A percentile compares a stretch with the other conserved stretches of the same genome.
Evolutionary conservation across 1,284 basidiomycete genomes (phyloP).

Genomic region (Ceratobasidium sp.): DNA sequence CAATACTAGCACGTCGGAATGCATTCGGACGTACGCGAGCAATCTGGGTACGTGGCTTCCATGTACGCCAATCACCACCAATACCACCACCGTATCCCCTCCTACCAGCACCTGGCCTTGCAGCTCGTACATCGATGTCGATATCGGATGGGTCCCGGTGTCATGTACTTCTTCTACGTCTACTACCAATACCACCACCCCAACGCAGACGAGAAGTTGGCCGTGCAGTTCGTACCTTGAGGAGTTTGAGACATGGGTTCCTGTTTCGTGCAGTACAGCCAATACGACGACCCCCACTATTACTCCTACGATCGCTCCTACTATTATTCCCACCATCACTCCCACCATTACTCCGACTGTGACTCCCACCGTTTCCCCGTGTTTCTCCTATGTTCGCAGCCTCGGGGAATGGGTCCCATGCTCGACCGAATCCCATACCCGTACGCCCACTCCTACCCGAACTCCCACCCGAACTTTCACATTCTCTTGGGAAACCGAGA

Average conservation of each 20-base stretch:
- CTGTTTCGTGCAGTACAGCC: not conserved
- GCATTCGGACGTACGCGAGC: no score
- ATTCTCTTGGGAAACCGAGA: no score
- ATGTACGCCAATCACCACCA: not conserved
- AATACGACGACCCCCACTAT: not conserved
- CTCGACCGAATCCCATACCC: no score
- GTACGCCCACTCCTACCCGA: no score
- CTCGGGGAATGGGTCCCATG: not conserved
- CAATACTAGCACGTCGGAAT: not conserved
- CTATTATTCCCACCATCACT: not conserved
- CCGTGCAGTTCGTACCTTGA: not conserved
- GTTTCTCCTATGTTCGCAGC: not conserved
- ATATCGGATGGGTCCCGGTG: not conserved
- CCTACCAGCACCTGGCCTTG: conserved; percentile 16
- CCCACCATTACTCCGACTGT: not conserved
- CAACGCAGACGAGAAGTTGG: not conserved
- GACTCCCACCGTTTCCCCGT: no score
- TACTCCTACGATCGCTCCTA: not conserved
- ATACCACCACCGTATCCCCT: not conserved
- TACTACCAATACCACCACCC: not conserved
- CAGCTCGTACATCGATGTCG: not conserved
- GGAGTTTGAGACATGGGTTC: not conserved
- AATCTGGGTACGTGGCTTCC: no score
- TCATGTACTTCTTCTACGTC: conserved; percentile 17
- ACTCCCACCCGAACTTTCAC: no score